Evolutionary conservation across 441 rosid genomes (phyloP), one percentile per base, ranked within the genome.

Genomic region (Dalechampia spathulata): DNA sequence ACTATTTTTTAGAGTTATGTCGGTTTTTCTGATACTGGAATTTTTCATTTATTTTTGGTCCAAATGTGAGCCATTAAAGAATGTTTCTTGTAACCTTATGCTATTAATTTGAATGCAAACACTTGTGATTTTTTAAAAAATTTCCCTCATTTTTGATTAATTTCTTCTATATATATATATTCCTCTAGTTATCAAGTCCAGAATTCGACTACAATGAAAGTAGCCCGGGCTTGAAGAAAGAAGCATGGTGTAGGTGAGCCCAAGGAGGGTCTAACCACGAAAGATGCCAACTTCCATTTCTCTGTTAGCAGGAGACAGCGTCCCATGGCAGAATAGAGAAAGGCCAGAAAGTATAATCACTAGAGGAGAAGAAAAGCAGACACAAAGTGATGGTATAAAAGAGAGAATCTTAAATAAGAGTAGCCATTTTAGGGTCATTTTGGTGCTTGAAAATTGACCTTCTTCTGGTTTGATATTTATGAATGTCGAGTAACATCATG

Each of bases 281-380:
- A n/a, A n/a, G n/a, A n/a, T n/a, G n/a, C n/a, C n/a, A 14, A 11
- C 2, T 1, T 3, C 6, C 7, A 3, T 14, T n/a, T 42, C 7
- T 9, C 23, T 37, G 7, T 13, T 41, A 44, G 62, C 75, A 78
- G 79, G 68, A 43, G 72, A 69, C 62, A 75, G 72, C 1, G 42
- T 78, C 20, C 83, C 83, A 23, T 75, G 57, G 71, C 49, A 36
- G 43, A 52, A 52, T 28, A n/a, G 14, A 32, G 16, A 23, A 28
- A 3, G 34, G n/a, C 55, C 37, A 22, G 27, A 21, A 41, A 37
- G 28, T 52, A 37, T 44, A 52, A 38, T 52, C 16, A 49, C 16
- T 30, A 10, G 16, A 19, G 48, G 46, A 42, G 37, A 32, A 40
- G 2, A 38, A 27, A 14, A 9, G 40, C 26, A 39, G 0, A 17